Percentiles rank a stretch among this genome's conserved stretches.
These are phyloP conservation scores for Seminavis robusta DNA, from an alignment of 108 stramenopile genomes.

Conservation along the genomic window DNA sequence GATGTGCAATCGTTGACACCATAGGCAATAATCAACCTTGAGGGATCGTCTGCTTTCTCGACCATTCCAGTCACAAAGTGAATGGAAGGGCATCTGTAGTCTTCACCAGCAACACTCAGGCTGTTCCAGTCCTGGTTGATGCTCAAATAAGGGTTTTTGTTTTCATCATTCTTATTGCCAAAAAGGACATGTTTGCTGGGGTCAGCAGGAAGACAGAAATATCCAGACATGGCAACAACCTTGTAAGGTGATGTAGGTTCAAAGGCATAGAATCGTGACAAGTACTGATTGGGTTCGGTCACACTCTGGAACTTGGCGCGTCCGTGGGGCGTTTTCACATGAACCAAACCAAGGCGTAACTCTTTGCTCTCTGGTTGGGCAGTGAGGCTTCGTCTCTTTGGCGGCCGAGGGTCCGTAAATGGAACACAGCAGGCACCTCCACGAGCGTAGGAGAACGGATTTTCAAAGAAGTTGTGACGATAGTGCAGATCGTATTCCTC, in stretches of 20 bases:
- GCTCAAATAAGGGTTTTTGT: background rate
- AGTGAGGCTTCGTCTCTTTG: too few species aligned
- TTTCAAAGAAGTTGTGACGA: too few species aligned
- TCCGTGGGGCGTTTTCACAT: too few species aligned
- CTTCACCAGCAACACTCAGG: background rate
- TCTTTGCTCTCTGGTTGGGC: too few species aligned
- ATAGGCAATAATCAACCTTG: slow-evolving; percentile 37
- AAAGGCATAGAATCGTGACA: slow-evolving; percentile 12
- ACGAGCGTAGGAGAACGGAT: background rate
- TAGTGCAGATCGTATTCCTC: slow-evolving; percentile 11
- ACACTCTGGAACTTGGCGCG: too few species aligned
- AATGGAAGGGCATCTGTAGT: slow-evolving; percentile 40
- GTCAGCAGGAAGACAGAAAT: slow-evolving; percentile 15
- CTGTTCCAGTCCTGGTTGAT: too few species aligned
- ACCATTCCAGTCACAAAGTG: slow-evolving; percentile 41
- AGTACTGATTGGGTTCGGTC: slow-evolving; percentile 17
- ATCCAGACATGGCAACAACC: slow-evolving; percentile 10
- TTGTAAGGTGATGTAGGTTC: slow-evolving; percentile 8
- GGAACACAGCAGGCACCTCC: slow-evolving; percentile 3
- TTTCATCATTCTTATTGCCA: background rate
- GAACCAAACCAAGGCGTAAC: too few species aligned
- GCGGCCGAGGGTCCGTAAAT: too few species aligned
- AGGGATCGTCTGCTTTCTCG: slow-evolving; percentile 17
- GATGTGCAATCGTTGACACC: slow-evolving; percentile 59
- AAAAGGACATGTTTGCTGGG: too few species aligned